Conservation (phyloP, 2,329 filamentous ascomycete species). For the Rutstroemia sp. region DNA sequence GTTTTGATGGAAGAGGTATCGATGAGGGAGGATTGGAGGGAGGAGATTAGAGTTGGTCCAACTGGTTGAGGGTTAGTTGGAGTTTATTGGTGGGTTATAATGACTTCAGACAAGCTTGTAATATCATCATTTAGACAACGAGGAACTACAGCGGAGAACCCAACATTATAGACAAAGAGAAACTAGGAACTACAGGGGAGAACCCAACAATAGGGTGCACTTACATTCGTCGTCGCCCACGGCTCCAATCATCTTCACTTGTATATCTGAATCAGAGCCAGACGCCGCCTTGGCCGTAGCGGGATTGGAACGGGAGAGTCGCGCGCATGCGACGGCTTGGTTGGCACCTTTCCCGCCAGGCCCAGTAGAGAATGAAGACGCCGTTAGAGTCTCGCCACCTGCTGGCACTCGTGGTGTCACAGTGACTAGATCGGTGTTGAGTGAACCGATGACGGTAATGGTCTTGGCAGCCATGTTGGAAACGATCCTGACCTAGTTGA, state of each 20-base stretch:
- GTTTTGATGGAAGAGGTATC: conserved; percentile 47
- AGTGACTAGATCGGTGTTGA: conserved; percentile 91
- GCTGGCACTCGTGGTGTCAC: conserved; percentile 76
- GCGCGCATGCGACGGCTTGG: conserved; percentile 83
- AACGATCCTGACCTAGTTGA: background rate
- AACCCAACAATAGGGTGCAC: no score
- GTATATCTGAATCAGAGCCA: conserved; percentile 25
- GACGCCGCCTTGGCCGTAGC: conserved; percentile 13
- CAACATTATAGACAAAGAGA: no score
- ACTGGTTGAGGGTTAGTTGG: conserved; percentile 46
- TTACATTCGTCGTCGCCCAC: conserved; percentile 42
- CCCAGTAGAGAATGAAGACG: conserved; percentile 68
- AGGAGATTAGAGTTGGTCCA: conserved; percentile 49
- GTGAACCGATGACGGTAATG: conserved; percentile 83
- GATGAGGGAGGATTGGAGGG: conserved; percentile 54
- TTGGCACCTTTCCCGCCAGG: conserved; percentile 94
- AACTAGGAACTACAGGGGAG: no score
- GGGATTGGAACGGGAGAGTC: conserved; percentile 57
- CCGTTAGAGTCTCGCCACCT: conserved; percentile 81
- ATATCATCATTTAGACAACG: no score
- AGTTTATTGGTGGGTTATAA: background rate
- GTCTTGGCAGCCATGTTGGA: conserved; percentile 20
- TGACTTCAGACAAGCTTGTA: no score
- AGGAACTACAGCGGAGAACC: background rate
- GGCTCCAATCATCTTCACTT: conserved; percentile 65